Base-by-base conservation (phyloP, 352 stramenopile species). In the Aphanomyces cochlioides region DNA sequence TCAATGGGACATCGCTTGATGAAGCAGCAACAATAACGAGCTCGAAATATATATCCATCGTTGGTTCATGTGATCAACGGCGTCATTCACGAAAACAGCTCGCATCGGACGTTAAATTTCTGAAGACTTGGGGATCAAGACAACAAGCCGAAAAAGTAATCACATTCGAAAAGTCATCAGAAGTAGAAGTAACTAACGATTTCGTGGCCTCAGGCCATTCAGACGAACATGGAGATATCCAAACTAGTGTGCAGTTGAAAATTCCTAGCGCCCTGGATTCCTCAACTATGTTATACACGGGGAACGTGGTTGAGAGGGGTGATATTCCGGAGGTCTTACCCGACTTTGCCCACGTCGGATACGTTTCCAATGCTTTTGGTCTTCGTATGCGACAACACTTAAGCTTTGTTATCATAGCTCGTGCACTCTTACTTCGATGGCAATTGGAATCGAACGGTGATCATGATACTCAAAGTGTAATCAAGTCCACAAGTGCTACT, bases 321-420 rank as follows among this genome's bases (percentile, higher is more conserved):
- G 7, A 58, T 36, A 7, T 58, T 37, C 50, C 50, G 15, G 7
- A 58, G 1, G 7, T 36, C 7, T 19, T 58, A 28, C 50, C 50
- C 36, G 3, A 58, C 21, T 58, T 36, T 36, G 7, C 7, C 17
- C 7, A 19, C 7, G 36, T 58, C 36, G 7, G 17, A 1, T 13
- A 36, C 36, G 50, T 58, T 19, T 58, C 50, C 17, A 19, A 8
- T 19, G 50, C 50, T 12, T 58, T 58, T 58, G 21, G 50, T 12
- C 17, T 58, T 19, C 50, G 50, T 19, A 58, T 58, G 50, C 7
- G 50, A 8, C 50, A 58, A 58, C 50, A 58, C 2, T 19, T 58
- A 7, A 58, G 50, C 17, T 58, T 58, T 19, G 50, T 36, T 37
- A 12, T 13, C 21, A 58, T 58, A 1, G 50, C 50, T 36, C 50